Evolutionary conservation across 1,284 basidiomycete species (phyloP), one percentile per base, ranked within the genome.

Genomic region (Cyathus pygmaeus): DNA sequence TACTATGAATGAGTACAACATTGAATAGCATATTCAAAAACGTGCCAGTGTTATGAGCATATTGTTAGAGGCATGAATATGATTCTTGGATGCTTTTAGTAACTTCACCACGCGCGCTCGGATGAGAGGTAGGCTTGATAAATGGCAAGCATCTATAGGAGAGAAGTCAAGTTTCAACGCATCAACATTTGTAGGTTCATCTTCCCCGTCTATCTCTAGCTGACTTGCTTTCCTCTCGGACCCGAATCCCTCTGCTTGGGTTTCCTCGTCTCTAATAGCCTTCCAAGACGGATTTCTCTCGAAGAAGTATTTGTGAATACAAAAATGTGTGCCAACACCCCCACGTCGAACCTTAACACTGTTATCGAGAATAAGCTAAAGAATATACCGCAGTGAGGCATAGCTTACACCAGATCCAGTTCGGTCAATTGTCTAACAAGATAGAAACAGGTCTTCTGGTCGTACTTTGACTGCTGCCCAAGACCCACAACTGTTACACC

Each of bases 381-480:
- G 52, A 26, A 23, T 19, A 19, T 42, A 49, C 24, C 23, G 27
- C n/a, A 21, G n/a, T 55, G 50, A 49, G 39, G 26, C 49, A 27
- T 44, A 41, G 72, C 90, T 55, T 81, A 94, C 93, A 94, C 85
- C 33, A 94, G 81, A 63, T 88, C 87, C 56, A 95, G 81, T 49
- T 90, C 87, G 3, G 88, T 81, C 9, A 95, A 81, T 65, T 93
- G 89, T 66, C 89, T 87, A 60, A 94, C 87, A 61, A 94, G 85
- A 77, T 95, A 95, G 72, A 94, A 94, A 66, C 93, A 93, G 1
- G 93, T 92, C 76, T 95, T 96, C 70, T 94, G 93, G 71, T 96
- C 94, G 69, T 95, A 94, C 50, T 87, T 87, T n/a, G 94, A 90
- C 66, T 86, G 83, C 65, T 87, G 86, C 41, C 93, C 93, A 13